These are phyloP conservation scores for Deinandra increscens DNA, from an alignment of 129 eudicot genomes.

Conservation along the genomic window DNA sequence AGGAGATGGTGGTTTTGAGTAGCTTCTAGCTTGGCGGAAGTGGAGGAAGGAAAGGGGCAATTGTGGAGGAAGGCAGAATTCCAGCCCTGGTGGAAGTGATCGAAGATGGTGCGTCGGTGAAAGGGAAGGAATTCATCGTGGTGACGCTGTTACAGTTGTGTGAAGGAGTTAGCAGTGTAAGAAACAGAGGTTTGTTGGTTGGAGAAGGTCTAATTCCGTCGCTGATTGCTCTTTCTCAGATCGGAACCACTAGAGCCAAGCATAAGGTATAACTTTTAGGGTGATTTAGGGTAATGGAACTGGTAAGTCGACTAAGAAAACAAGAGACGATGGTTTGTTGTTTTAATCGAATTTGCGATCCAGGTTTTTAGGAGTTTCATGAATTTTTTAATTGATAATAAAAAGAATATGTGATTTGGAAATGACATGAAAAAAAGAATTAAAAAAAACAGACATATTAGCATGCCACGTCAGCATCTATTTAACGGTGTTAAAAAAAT, in stretches of 20 bases:
- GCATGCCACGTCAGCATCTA: too few species aligned
- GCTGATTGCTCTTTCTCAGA: slow-evolving; percentile 76
- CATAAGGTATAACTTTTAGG: slow-evolving; percentile 65
- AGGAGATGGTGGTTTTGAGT: slow-evolving; percentile 85
- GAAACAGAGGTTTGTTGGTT: slow-evolving; percentile 70
- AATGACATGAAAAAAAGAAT: too few species aligned
- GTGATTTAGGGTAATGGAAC: too few species aligned
- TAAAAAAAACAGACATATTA: too few species aligned
- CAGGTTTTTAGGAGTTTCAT: too few species aligned
- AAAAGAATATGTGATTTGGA: too few species aligned
- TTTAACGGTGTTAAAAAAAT: too few species aligned
- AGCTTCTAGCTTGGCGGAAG: slow-evolving; percentile 56
- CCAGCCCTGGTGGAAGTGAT: slow-evolving; percentile 73
- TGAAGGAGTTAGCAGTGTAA: slow-evolving; percentile 44
- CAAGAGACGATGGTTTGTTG: too few species aligned
- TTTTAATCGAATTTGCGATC: too few species aligned
- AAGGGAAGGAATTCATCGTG: slow-evolving; percentile 85
- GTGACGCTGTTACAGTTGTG: slow-evolving; percentile 63
- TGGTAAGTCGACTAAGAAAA: too few species aligned
- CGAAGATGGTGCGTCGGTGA: slow-evolving; percentile 62
- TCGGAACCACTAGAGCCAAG: slow-evolving; percentile 70
- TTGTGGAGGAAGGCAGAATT: slow-evolving; percentile 74
- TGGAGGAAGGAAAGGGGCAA: slow-evolving; percentile 64
- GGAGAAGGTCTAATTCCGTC: slow-evolving; percentile 96
- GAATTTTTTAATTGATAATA: too few species aligned